Evolutionary conservation across 1,284 basidiomycete species (phyloP).

Genomic region (Inonotus hispidus): DNA sequence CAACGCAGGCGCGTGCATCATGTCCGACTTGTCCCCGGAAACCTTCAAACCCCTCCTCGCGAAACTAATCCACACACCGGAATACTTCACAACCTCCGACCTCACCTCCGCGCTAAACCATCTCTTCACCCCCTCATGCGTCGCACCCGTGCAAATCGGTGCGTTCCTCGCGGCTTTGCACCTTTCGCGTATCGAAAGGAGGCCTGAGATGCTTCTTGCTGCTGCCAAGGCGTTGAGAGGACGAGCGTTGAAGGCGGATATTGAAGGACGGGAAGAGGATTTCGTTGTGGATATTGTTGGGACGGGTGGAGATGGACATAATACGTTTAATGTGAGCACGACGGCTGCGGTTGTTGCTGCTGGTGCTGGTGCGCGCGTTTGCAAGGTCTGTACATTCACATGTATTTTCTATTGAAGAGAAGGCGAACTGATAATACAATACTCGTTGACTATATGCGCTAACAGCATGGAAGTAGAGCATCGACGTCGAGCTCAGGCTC

Average conservation of each 20-base stretch:
- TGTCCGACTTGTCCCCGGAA: conserved; percentile 30
- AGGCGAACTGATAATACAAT: not conserved
- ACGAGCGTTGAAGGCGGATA: conserved; percentile 55
- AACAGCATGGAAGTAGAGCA: conserved; percentile 87
- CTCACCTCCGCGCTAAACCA: conserved; percentile 67
- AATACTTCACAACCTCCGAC: conserved; percentile 68
- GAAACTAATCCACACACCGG: conserved; percentile 73
- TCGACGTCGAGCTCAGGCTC: conserved; percentile 95
- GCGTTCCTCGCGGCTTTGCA: conserved; percentile 82
- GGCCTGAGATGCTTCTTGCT: conserved; percentile 70
- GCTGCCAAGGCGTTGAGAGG: conserved; percentile 71
- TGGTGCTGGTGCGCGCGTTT: conserved; percentile 88
- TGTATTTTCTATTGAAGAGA: not conserved
- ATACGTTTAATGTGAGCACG: conserved; percentile 97
- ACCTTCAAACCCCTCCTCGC: conserved; percentile 74
- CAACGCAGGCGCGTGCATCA: not conserved
- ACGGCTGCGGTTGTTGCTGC: conserved; percentile 93
- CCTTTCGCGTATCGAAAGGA: conserved; percentile 65
- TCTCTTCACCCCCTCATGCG: conserved; percentile 60
- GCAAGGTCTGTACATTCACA: conserved; percentile 63
- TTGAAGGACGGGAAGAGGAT: conserved; percentile 54
- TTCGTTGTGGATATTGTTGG: conserved; percentile 71
- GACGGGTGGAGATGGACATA: conserved; percentile 94
- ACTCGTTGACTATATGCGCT: not conserved
- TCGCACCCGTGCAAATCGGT: conserved; percentile 70